Base-by-base conservation (phyloP, 305 asterid species). In the Solanum hybrid region DNA sequence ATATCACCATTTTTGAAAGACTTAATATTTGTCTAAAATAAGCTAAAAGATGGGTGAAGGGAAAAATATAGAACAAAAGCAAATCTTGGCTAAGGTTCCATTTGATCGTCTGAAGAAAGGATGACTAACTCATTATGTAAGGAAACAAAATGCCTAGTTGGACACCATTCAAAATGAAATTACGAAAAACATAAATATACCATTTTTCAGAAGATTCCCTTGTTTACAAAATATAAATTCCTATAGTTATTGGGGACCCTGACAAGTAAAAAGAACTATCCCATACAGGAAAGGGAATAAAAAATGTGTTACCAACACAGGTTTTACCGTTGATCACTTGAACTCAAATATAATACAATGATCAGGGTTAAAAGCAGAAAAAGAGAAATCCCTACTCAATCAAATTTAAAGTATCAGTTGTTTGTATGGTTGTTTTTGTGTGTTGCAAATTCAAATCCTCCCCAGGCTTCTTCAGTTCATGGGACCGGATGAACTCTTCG, bases 401-500 rank as follows among this genome's bases (percentile, higher is more conserved):
- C 83, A 97, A 92, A 90, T 92, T 90, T 46, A 94, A 86, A 18
- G 95, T 94, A 91, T 93, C 96, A 4, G 94, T 95, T 29, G 98
- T 94, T 90, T 93, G 98, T 93, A 96, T 94, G 4, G 92, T 93
- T 89, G 89, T 95, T 93, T 96, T 96, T 57, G 92, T 39, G 89
- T 89, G 93, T 85, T 92, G 95, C 90, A 87, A 33, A 46, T 91
- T 92, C 93, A 93, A 77, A 67, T 93, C 92, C 79, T 92, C 94
- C 57, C 93, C 93, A 14, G 78, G 95, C 90, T 90, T 93, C 89
- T 92, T 93, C 93, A 82, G 4, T 79, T 93, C 91, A 79, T 92
- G 96, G 42, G 98, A 95, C 91, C 91, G 92, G 22, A 97, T 89
- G 73, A 95, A 97, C 39, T 95, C 98, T 79, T 96, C 98, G 2